Percentiles rank a stretch among this genome's conserved stretches.
Conservation (phyloP, 305 asterid genomes). For the Vinca major region DNA sequence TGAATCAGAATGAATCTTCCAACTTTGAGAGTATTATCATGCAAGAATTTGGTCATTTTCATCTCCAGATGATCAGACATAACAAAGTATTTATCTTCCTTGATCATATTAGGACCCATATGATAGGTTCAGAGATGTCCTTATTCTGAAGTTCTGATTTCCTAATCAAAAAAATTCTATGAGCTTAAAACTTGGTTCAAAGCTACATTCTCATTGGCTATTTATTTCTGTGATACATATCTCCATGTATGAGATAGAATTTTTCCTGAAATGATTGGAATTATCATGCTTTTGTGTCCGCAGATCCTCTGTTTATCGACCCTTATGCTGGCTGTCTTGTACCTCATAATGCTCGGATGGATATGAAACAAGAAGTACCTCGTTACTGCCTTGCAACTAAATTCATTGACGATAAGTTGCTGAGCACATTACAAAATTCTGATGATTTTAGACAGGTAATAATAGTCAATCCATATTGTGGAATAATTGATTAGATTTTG, state of each 20-base stretch:
- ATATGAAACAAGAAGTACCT: too few species aligned
- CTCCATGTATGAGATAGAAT: not conserved
- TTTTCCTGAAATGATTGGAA: not conserved
- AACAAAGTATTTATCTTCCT: not conserved
- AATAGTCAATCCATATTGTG: not conserved
- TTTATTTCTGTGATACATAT: not conserved
- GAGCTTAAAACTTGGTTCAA: not conserved
- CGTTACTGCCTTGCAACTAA: too few species aligned
- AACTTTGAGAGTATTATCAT: not conserved
- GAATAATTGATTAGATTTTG: conserved; percentile 13
- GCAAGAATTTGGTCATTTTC: not conserved
- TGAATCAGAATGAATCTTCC: not conserved
- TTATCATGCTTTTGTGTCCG: conserved; percentile 17
- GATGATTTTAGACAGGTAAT: conserved; percentile 42
- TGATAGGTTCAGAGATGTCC: not conserved
- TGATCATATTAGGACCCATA: not conserved
- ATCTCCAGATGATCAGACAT: not conserved
- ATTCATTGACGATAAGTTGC: too few species aligned
- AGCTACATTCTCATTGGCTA: not conserved
- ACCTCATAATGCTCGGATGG: too few species aligned
- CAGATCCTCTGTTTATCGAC: conserved; percentile 52
- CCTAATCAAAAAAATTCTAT: not conserved
- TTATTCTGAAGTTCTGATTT: not conserved
- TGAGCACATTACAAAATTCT: too few species aligned
- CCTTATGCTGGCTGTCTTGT: too few species aligned